Evolutionary conservation across 768 basidiomycete species (phyloP).

Genomic region (Psilocybe subaeruginosa): DNA sequence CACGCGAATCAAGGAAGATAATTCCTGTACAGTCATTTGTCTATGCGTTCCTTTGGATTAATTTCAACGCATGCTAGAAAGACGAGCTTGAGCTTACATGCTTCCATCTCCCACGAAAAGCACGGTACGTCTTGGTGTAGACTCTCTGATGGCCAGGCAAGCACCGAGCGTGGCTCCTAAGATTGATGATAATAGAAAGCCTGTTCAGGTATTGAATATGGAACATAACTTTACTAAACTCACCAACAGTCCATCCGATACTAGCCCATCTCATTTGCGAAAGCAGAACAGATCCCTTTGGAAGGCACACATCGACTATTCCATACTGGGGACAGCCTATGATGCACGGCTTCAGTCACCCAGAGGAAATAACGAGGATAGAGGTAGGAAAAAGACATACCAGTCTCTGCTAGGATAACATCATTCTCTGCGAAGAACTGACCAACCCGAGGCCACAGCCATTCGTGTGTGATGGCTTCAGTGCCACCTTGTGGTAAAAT

Average conservation of each 20-base stretch:
- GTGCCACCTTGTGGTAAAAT: constrained; percentile 49
- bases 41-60: constrained; percentile 32
- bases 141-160: constrained; percentile 73
- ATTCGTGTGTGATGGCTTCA: constrained; percentile 67
- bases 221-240: constrained; percentile 15
- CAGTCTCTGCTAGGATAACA: constrained; percentile 82
- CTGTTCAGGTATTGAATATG: not conserved
- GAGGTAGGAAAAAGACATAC: not conserved
- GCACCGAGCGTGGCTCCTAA: constrained; percentile 69
- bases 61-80: not conserved
- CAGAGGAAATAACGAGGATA: not conserved
- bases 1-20: constrained; percentile 76
- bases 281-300: constrained; percentile 61
- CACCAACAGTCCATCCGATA: constrained; percentile 84
- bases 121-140: constrained; percentile 61
- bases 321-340: constrained; percentile 78
- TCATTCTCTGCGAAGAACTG: constrained; percentile 70
- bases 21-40: constrained; percentile 77
- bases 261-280: constrained; percentile 86
- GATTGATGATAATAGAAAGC: not conserved
- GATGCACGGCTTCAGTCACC: not conserved
- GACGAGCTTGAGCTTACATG: constrained; percentile 44
- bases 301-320: constrained; percentile 75
- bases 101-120: constrained; percentile 85
- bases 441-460: constrained; percentile 79